phyloP scores from a whole-genome alignment of 768 basidiomycete genomes.

The Gloeopeniophorella convolvens region DNA sequence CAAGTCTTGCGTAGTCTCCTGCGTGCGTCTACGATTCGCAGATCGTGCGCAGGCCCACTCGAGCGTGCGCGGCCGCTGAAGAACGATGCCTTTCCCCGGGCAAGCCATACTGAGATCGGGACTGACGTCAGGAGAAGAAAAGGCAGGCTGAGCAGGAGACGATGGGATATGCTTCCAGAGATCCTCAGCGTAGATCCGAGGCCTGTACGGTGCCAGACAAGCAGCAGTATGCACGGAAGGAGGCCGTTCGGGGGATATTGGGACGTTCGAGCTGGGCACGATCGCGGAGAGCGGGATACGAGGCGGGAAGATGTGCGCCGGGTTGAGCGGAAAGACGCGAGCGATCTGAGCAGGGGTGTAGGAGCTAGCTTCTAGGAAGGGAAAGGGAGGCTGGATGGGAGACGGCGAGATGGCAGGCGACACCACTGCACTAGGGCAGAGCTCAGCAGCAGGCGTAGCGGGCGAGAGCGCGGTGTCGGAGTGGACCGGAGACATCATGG shows the following conservation, averaged over 20 bases:
- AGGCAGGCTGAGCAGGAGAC: slow-evolving; percentile 22
- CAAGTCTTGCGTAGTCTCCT: too few relatives aligned
- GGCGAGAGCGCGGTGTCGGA: too few relatives aligned
- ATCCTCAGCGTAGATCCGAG: slow-evolving; percentile 19
- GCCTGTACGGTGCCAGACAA: slow-evolving; percentile 8
- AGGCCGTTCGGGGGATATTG: background rate
- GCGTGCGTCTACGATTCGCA: slow-evolving; percentile 31
- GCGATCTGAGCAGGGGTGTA: background rate
- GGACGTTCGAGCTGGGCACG: background rate
- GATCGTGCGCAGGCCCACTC: slow-evolving; percentile 42
- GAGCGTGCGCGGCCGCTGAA: slow-evolving; percentile 29
- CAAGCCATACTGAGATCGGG: slow-evolving; percentile 3
- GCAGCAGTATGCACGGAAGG: background rate
- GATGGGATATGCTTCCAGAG: slow-evolving; percentile 28
- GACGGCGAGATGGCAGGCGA: background rate
- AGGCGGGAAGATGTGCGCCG: background rate
- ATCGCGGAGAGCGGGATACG: slow-evolving; percentile 3
- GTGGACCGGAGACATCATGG: slow-evolving; percentile 18
- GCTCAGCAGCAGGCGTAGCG: too few relatives aligned
- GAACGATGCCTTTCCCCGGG: slow-evolving; percentile 11
- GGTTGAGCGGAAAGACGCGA: background rate
- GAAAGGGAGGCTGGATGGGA: background rate
- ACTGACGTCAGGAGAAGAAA: slow-evolving; percentile 17
- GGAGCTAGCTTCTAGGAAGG: background rate
- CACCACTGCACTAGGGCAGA: background rate